phyloP scores from a whole-genome alignment of 352 stramenopile genomes.

The Globisporangium cylindrosporum region DNA sequence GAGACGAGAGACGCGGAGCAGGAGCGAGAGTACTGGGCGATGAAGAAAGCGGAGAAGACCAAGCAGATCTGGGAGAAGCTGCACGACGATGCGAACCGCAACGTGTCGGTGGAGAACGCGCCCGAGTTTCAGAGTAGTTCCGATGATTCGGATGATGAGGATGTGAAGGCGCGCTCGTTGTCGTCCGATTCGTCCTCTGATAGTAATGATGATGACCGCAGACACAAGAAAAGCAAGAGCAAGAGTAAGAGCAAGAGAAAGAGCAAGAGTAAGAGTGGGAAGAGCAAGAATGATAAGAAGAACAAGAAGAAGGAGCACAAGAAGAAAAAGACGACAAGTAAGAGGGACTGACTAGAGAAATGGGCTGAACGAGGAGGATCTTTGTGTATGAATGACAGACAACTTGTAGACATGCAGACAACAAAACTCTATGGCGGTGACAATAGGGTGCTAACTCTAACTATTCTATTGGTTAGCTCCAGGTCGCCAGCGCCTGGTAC shows the following conservation, averaged over 20 bases:
- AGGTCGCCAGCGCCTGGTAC: constrained; percentile 52
- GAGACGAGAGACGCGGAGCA: constrained; percentile 10
- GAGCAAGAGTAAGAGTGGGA: constrained; percentile 17
- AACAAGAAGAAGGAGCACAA: constrained; percentile 19
- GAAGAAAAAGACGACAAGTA: constrained; percentile 3
- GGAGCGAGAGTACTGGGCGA: constrained; percentile 53
- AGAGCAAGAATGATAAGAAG: constrained; percentile 6
- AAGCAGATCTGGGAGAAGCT: constrained; percentile 51
- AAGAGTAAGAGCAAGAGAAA: constrained; percentile 16
- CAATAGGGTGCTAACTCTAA: neutral
- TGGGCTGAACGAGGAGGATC: neutral
- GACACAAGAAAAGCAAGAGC: constrained; percentile 16
- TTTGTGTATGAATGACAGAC: neutral
- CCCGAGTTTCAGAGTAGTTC: constrained; percentile 36
- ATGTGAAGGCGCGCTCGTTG: constrained; percentile 24
- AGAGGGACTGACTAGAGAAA: constrained; percentile 14
- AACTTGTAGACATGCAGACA: constrained; percentile 4
- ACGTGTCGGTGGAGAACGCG: constrained; percentile 48
- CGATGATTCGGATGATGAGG: constrained; percentile 42
- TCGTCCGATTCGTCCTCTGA: constrained; percentile 6
- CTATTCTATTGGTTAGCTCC: constrained; percentile 22
- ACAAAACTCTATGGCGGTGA: constrained; percentile 14
- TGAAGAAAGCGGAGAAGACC: constrained; percentile 57
- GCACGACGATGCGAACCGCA: constrained; percentile 24
- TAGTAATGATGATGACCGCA: constrained; percentile 8